Evolutionary conservation across 179 eudicot species (phyloP).

Genomic region (Camellia oleifera): DNA sequence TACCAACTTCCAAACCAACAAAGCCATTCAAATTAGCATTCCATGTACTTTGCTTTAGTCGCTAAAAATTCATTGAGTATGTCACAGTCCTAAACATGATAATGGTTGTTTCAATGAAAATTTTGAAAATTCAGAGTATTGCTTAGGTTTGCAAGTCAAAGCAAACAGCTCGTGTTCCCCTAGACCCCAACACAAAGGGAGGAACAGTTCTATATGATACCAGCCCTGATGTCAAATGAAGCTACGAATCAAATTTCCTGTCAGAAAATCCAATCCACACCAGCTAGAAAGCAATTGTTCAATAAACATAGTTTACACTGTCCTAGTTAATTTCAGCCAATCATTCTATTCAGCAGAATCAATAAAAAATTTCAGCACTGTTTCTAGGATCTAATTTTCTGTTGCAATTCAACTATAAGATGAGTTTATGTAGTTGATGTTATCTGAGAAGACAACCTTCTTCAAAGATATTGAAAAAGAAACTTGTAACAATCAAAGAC

Average conservation of each 20-base stretch:
- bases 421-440: background rate
- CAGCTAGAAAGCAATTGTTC: background rate
- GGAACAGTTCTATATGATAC: background rate
- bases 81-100: background rate
- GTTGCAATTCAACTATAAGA: background rate
- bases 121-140: background rate
- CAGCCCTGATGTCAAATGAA: slow-evolving; percentile 6
- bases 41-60: background rate
- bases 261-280: background rate
- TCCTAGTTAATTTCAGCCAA: background rate
- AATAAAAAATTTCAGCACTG: too few species aligned
- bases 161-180: background rate
- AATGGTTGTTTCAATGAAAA: background rate
- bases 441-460: background rate
- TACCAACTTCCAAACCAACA: background rate
- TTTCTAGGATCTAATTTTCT: background rate
- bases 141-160: background rate
- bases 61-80: background rate
- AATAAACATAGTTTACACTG: background rate
- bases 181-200: background rate
- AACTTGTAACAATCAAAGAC: background rate
- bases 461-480: background rate
- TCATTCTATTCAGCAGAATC: background rate
- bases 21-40: background rate
- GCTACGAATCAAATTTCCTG: background rate